A percentile compares a stretch with the other conserved stretches of the same genome.
Evolutionary conservation across 768 basidiomycete species (phyloP).

Genomic region (Leccinum rimulosum): DNA sequence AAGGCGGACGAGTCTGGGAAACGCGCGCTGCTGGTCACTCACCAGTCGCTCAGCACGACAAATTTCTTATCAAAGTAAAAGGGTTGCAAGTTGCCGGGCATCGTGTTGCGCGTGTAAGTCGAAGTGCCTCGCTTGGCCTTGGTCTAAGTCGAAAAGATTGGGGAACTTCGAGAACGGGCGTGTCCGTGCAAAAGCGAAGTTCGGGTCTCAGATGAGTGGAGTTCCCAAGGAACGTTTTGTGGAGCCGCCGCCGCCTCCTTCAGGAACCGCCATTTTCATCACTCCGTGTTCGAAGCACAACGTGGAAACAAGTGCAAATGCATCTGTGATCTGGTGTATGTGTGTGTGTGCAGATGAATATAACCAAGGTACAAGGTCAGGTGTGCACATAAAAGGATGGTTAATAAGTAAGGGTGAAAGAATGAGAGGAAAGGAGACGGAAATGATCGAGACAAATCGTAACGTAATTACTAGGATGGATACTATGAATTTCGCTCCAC

Average conservation of each 20-base stretch:
- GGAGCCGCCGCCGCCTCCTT: conserved; percentile 9
- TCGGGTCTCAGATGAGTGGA: neutral
- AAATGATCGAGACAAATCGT: neutral
- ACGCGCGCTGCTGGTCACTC: conserved; percentile 23
- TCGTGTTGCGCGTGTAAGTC: neutral
- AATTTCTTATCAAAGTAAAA: conserved; percentile 65
- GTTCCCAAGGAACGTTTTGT: conserved; percentile 12
- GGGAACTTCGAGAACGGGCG: neutral
- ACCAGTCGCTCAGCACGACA: conserved; percentile 91
- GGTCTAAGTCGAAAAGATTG: neutral
- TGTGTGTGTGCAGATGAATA: conserved; percentile 1
- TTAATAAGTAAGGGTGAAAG: conserved; percentile 19
- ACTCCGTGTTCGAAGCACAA: conserved; percentile 2
- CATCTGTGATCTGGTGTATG: neutral
- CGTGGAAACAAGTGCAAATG: neutral
- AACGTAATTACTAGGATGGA: conserved; percentile 2
- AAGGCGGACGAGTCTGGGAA: neutral
- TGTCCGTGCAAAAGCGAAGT: neutral
- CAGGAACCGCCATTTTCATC: conserved; percentile 18
- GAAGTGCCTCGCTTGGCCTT: neutral
- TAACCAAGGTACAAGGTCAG: conserved; percentile 1
- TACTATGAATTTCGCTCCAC: conserved; percentile 6
- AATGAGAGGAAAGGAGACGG: neutral
- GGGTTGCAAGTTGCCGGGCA: conserved; percentile 17
- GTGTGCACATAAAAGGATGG: conserved; percentile 1